phyloP scores from a whole-genome alignment of 257 asterid species.

The Eucommia ulmoides region DNA sequence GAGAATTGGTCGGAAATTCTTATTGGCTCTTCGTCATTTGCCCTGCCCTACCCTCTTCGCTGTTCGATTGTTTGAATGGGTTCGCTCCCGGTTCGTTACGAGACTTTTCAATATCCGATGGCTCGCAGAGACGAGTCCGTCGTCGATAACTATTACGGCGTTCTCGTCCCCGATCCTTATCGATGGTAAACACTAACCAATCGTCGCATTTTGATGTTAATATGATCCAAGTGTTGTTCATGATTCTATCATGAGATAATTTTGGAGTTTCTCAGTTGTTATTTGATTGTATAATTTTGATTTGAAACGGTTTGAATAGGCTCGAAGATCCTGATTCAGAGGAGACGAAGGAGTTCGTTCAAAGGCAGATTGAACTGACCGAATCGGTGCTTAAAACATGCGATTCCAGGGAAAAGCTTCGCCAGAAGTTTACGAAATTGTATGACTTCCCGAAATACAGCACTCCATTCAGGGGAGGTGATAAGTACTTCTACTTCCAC shows the following conservation, averaged over 20 bases:
- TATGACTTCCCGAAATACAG: constrained; percentile 66
- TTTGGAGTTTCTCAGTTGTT: no score
- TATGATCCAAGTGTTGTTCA: no score
- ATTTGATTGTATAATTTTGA: no score
- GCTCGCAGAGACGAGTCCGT: constrained; percentile 71
- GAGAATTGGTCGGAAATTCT: no score
- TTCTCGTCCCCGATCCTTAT: constrained; percentile 66
- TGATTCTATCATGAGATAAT: no score
- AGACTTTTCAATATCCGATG: constrained; percentile 37
- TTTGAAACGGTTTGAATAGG: constrained; percentile 35
- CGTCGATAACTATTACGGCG: constrained; percentile 68
- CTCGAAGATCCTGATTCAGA: constrained; percentile 94
- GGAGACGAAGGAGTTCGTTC: constrained; percentile 81
- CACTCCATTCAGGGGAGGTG: constrained; percentile 82
- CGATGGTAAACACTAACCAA: no score
- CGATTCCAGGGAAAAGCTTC: constrained; percentile 61
- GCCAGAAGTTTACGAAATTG: constrained; percentile 46
- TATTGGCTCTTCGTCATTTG: no score
- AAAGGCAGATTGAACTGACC: constrained; percentile 54
- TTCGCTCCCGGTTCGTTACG: constrained; percentile 29
- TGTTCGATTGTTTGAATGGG: constrained; percentile 52
- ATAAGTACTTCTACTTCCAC: constrained; percentile 76
- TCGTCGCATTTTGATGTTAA: no score
- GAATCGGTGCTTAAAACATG: constrained; percentile 66
- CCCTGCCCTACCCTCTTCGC: neutral